These are phyloP conservation scores for Colletotrichum sp. DNA, from an alignment of 2,329 filamentous ascomycete genomes.

Conservation along the genomic window DNA sequence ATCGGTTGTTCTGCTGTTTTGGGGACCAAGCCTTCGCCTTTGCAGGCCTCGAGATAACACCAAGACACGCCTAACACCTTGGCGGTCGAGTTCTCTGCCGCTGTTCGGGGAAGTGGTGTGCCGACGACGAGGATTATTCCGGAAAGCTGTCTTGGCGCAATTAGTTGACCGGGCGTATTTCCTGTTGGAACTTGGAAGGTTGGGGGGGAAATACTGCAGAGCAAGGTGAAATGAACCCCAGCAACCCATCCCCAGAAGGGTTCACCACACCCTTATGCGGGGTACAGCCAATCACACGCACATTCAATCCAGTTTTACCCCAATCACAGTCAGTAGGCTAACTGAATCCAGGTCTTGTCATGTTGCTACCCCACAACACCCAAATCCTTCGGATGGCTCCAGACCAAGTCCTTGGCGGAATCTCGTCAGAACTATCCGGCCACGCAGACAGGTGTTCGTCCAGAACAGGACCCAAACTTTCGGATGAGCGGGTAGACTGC, in stretches of 20 bases:
- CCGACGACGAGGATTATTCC: not conserved
- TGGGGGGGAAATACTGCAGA: not conserved
- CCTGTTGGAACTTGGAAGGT: not conserved
- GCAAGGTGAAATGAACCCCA: not conserved
- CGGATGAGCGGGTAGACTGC: not conserved
- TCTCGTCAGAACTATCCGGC: not conserved
- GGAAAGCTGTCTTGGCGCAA: not conserved
- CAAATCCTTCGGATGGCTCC: not conserved
- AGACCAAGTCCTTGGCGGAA: not conserved
- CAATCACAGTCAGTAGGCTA: not conserved
- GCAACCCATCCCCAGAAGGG: conserved; percentile 1
- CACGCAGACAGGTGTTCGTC: not conserved
- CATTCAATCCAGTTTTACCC: not conserved
- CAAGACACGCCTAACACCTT: not conserved
- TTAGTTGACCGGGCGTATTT: not conserved
- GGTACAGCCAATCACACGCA: not conserved
- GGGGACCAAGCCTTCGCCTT: not conserved
- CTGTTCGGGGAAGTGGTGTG: not conserved
- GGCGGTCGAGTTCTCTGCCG: not conserved
- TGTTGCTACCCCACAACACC: not conserved
- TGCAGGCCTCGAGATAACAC: not conserved
- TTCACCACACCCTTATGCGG: not conserved
- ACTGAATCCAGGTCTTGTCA: not conserved
- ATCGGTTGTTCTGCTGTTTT: not conserved
- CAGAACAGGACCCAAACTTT: not conserved